Evolutionary conservation across 129 eudicot species (phyloP).

Genomic region (Tanacetum coccineum): DNA sequence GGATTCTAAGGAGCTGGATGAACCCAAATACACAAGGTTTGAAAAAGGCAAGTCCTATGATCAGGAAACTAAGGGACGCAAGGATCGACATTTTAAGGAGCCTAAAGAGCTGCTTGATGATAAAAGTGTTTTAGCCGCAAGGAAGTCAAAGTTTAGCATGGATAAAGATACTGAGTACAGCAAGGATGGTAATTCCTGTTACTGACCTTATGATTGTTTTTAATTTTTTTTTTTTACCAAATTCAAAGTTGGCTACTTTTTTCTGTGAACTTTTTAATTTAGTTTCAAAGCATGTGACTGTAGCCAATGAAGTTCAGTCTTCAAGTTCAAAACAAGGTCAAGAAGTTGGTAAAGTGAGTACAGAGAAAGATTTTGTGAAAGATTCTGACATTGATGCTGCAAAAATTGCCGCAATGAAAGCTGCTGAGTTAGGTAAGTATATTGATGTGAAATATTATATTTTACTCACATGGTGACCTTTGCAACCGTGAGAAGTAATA

Average conservation of each 20-base stretch:
- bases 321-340: slow-evolving; percentile 42
- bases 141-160: slow-evolving; percentile 53
- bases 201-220: not conserved
- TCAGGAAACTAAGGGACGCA: slow-evolving; percentile 32
- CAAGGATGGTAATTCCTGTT: slow-evolving; percentile 38
- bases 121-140: slow-evolving; percentile 30
- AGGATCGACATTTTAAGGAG: slow-evolving; percentile 38
- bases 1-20: slow-evolving; percentile 41
- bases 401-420: slow-evolving; percentile 92
- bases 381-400: slow-evolving; percentile 94
- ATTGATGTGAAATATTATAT: not conserved
- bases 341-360: slow-evolving; percentile 32
- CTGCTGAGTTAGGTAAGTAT: slow-evolving; percentile 84
- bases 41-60: slow-evolving; percentile 49
- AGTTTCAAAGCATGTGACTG: slow-evolving; percentile 21
- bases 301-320: slow-evolving; percentile 36
- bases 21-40: slow-evolving; percentile 36
- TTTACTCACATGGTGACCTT: not conserved
- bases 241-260: not conserved
- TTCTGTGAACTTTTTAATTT: not conserved
- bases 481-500: no score
- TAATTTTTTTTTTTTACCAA: not conserved
- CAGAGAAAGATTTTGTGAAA: slow-evolving; percentile 53
- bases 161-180: slow-evolving; percentile 30
- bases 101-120: slow-evolving; percentile 42